phyloP scores from a whole-genome alignment of 2,329 filamentous ascomycete species.

The Neonectria sp. region DNA sequence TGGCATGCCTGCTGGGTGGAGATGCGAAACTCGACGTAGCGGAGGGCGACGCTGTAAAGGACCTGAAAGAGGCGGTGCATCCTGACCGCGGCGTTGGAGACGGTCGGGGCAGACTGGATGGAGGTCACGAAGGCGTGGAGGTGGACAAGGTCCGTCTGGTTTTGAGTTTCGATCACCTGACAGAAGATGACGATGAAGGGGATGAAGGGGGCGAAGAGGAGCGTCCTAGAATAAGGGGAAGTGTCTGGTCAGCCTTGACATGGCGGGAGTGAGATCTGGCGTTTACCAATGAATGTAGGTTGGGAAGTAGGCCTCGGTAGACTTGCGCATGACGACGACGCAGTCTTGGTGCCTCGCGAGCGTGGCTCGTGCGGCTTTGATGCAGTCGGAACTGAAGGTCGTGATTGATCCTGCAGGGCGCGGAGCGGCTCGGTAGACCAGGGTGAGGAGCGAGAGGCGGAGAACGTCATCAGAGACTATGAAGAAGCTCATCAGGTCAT shows the following conservation, averaged over 20 bases:
- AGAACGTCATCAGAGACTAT: slow-evolving; percentile 27
- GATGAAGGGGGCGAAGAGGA: slow-evolving; percentile 67
- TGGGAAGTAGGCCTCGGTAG: not conserved
- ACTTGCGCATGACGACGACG: not conserved
- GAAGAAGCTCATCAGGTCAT: slow-evolving; percentile 4
- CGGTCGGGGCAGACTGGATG: slow-evolving; percentile 63
- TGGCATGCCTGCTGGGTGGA: slow-evolving; percentile 45
- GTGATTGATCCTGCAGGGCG: not conserved
- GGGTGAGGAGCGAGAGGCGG: slow-evolving; percentile 25
- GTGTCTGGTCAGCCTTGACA: not conserved
- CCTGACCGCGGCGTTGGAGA: slow-evolving; percentile 65
- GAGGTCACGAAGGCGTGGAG: slow-evolving; percentile 67
- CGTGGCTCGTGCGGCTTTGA: slow-evolving; percentile 21
- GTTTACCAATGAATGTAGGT: too few species aligned
- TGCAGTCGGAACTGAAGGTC: slow-evolving; percentile 18
- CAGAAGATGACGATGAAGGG: slow-evolving; percentile 69
- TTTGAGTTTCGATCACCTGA: slow-evolving; percentile 63
- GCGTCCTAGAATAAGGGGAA: slow-evolving; percentile 50
- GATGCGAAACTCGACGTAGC: slow-evolving; percentile 70
- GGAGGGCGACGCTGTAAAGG: slow-evolving; percentile 69
- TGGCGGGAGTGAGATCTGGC: too few species aligned
- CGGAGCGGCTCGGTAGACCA: slow-evolving; percentile 23
- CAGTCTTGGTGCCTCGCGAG: slow-evolving; percentile 54
- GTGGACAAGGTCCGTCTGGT: slow-evolving; percentile 59
- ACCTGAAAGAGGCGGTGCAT: slow-evolving; percentile 72